Conservation (phyloP, 805 yeast species). For the Phaffomyces antillensis region DNA sequence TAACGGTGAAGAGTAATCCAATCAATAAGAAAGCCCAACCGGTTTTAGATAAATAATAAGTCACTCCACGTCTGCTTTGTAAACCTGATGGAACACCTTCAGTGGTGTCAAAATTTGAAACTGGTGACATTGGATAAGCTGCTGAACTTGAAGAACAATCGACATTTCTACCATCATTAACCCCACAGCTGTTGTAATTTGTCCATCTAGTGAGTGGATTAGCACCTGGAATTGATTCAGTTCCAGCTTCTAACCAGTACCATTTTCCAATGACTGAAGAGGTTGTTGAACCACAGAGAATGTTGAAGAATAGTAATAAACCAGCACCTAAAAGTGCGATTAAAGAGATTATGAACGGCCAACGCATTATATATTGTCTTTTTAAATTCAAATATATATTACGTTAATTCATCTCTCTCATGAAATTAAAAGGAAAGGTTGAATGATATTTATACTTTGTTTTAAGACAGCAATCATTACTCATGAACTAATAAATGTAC, state of each 20-base stretch:
- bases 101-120: constrained; percentile 55
- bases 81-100: constrained; percentile 50
- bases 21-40: constrained; percentile 58
- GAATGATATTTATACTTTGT: too few relatives aligned
- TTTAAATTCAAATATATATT: too few relatives aligned
- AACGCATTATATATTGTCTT: constrained; percentile 18
- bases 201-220: constrained; percentile 65
- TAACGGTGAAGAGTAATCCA: constrained; percentile 46
- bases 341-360: constrained; percentile 24
- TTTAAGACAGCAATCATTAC: too few relatives aligned
- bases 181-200: constrained; percentile 57
- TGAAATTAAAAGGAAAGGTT: too few relatives aligned
- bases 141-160: constrained; percentile 52
- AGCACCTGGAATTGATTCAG: constrained; percentile 37
- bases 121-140: constrained; percentile 84
- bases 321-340: constrained; percentile 39
- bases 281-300: constrained; percentile 57
- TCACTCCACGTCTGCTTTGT: constrained; percentile 38
- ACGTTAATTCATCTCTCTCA: too few relatives aligned
- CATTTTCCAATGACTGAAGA: constrained; percentile 52
- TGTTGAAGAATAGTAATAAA: constrained; percentile 50
- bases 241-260: constrained; percentile 78
- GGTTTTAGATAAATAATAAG: constrained; percentile 61
- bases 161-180: constrained; percentile 34
- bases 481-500: too few relatives aligned